Base-by-base conservation (phyloP, 2,329 filamentous ascomycete genomes). In the Daldinia sp. region DNA sequence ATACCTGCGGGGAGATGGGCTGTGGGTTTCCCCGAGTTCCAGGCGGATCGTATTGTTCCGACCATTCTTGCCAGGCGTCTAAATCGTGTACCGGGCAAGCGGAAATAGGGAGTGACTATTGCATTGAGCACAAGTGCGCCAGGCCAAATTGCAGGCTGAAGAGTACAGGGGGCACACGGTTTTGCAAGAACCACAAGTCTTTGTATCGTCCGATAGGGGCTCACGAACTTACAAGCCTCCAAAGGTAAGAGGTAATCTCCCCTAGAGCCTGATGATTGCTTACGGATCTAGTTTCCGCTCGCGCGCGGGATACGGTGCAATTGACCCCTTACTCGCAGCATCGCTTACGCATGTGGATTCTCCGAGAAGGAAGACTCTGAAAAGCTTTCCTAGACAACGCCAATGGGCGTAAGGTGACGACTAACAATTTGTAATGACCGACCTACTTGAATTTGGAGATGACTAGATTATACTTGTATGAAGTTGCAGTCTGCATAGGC, bases 1-100 rank as follows among this genome's bases (percentile, higher is more conserved):
- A 68, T 25, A 68, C 66, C 10, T 68, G 66, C 30, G 66, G 66
- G 30, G 66, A 68, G 49, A 63, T 66, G 58, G 66, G 66, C 13
- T 68, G 66, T n/a, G 66, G 63, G 8, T 66, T 66, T 10, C 30
- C 66, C 2, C 60, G 63, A 9, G 11, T 47, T 10, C 25, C 60
- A 9, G 63, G 52, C 8, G 66, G 66, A 29, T 63, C 66, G 6
- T 68, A 68, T 45, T 68, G 66, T 30, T n/a, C 49, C 11, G 66
- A 68, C 21, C 66, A 68, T 49, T 68, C 66, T 17, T 68, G 66
- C 21, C 66, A 64, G 21, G 66, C 57, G 6, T 63, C 59, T 2
- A 53, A 60, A 8, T 61, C 63, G 4, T 68, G 66, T 10, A 62
- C 54, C 2, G 63, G 60, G 11, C 66, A 66, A 32, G 63, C 66